Evolutionary conservation across 352 stramenopile genomes (phyloP), one percentile per base, ranked within the genome.

Genomic region (Phytophthora gonapodyides): DNA sequence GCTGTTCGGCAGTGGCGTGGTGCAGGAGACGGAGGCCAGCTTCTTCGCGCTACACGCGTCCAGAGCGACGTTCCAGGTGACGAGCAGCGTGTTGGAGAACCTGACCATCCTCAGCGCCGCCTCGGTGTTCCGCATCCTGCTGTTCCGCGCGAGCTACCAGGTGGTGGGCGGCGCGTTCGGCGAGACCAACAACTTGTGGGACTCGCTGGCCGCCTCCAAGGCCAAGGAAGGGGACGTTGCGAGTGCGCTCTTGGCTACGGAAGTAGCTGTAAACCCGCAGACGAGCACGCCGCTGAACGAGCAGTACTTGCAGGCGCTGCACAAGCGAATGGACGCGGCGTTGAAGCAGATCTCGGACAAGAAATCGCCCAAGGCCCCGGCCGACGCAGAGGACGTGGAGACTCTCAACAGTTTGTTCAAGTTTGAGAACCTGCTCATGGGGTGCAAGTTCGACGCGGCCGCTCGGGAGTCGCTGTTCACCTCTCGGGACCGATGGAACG

Each of bases 51-150:
- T 75, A 13, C 31, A 67, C 27, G 48, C 70, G 30, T 58, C 60
- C 1, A 70, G 64, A 33, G 41, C 71, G 31, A 54, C 41, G 34
- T 87, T 87, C 64, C 71, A 85, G 21, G 38, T 87, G 27, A 70
- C 67, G n/a, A 80, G 61, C 36, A 76, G 73, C 63, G 51, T 69
- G 12, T 37, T 80, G 8, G 78, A 88, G 48, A 84, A 64, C 58
- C 72, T 85, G 21, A 72, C 73, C 7, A 61, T 70, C 16, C 51
- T 88, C n/a, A 65, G 37, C 17, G 61, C 71, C 7, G 61, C 74
- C 8, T 81, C 78, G 0, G 66, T 85, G 37, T 85, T 84, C 59
- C 68, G 78, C 21, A 77, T 84, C 37, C 34, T 85, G 56, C 61
- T 88, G 24, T 88, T 84, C 60, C 76, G 76, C 15, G 57, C 66